Conservation (phyloP, 1,139 yeast species). For the Diutina rugosa region DNA sequence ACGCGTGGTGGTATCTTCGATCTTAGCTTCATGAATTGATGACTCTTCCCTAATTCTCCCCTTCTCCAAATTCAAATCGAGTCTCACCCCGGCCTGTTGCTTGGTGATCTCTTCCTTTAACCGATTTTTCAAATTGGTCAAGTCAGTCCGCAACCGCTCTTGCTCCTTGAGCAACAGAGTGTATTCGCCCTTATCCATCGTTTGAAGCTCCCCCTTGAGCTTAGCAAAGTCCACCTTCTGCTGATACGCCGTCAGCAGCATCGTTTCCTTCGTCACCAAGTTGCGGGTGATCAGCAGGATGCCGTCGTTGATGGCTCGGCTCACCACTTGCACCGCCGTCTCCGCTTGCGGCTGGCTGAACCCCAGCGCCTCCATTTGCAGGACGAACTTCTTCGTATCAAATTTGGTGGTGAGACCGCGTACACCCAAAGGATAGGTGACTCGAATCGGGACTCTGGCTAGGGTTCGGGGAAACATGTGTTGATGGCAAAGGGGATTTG, state of each 20-base stretch:
- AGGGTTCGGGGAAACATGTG: neutral
- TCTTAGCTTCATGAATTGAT: slow-evolving; percentile 82
- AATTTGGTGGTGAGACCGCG: slow-evolving; percentile 31
- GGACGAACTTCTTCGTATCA: slow-evolving; percentile 69
- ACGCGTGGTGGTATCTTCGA: slow-evolving; percentile 88
- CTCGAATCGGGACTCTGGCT: neutral
- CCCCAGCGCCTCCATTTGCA: slow-evolving; percentile 47
- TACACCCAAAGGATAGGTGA: neutral
- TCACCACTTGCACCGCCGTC: slow-evolving; percentile 63
- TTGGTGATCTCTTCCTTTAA: slow-evolving; percentile 87
- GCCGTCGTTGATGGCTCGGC: slow-evolving; percentile 73
- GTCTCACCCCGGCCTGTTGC: slow-evolving; percentile 78
- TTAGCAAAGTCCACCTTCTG: slow-evolving; percentile 96
- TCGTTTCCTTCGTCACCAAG: slow-evolving; percentile 68
- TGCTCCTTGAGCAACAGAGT: slow-evolving; percentile 76
- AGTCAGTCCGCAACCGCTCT: slow-evolving; percentile 70
- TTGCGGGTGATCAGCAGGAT: slow-evolving; percentile 62
- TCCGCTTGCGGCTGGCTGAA: slow-evolving; percentile 70
- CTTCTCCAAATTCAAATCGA: slow-evolving; percentile 85
- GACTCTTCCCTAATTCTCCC: slow-evolving; percentile 93
- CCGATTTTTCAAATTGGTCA: slow-evolving; percentile 74
- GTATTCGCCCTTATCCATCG: slow-evolving; percentile 79
- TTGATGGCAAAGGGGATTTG: neutral
- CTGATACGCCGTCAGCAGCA: slow-evolving; percentile 79
- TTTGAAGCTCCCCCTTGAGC: slow-evolving; percentile 78